Base-by-base conservation (phyloP, 192 early-diverging fungal genomes). In the Coemansia sp. region DNA sequence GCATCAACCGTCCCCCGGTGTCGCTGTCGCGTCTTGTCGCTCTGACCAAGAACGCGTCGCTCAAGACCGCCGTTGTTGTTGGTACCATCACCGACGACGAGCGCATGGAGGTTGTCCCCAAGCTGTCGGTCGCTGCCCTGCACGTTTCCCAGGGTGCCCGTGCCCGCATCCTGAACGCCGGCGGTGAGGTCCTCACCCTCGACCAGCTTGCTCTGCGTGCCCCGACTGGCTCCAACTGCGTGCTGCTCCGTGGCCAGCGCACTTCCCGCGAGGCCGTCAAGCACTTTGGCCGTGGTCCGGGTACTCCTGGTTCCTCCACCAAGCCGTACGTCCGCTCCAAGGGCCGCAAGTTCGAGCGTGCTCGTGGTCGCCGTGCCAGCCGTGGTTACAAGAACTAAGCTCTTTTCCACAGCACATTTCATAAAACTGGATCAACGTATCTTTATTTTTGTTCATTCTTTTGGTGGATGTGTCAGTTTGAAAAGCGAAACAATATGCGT, bases 311-410 rank as follows among this genome's bases (percentile, higher is more conserved):
- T 57, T 81, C 77, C 84, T 49, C 48, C 50, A 78, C 88, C 84
- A 90, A 88, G 88, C 98, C 98, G 67, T 97, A 93, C 84, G 90
- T 98, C 79, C 88, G 91, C 75, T 93, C 93, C 85, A 98, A 98
- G 92, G 98, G 98, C 67, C 92, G 98, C 87, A 99, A 99, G 93
- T 97, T 97, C 83, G 96, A 99, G 86, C 83, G 86, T 47, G 98
- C 96, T 82, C 95, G 98, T 95, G 98, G 98, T 91, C 93, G 94
- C 76, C 90, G 98, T 89, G 88, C 92, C 79, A 95, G 93, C 81
- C 91, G 96, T 86, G 97, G 97, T 84, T 98, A 89, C 93, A 96
- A 95, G 87, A 86, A 81, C 69, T 93, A 92, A 88, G 23, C 12
- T 22, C 32, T 15, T 21, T 53, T 43, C 58, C 41, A 45, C 56